These are phyloP conservation scores for Seiridium unicorne DNA, from an alignment of 2,329 filamentous ascomycete genomes.

Conservation along the genomic window DNA sequence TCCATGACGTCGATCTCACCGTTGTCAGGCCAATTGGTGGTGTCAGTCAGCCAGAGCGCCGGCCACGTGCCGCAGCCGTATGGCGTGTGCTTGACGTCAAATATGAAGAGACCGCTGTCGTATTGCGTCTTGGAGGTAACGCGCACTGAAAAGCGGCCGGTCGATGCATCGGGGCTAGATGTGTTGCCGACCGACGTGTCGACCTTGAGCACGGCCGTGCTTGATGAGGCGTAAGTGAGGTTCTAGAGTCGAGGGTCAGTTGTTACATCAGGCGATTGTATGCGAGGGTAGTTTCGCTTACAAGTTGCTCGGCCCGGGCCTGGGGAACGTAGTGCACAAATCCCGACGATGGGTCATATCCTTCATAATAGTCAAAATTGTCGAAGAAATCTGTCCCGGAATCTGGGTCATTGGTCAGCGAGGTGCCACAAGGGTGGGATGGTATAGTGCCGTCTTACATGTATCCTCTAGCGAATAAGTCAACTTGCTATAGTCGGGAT, in stretches of 20 bases:
- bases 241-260: conserved; percentile 40
- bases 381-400: conserved; percentile 51
- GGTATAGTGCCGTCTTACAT: conserved; percentile 34
- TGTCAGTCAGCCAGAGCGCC: conserved; percentile 64
- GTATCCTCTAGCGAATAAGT: conserved; percentile 48
- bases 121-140: conserved; percentile 61
- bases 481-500: conserved; percentile 47
- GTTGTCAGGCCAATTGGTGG: conserved; percentile 58
- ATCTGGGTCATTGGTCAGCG: conserved; percentile 31
- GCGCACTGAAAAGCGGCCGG: conserved; percentile 62
- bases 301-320: conserved; percentile 37
- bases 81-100: conserved; percentile 63
- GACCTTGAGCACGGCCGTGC: conserved; percentile 56
- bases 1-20: conserved; percentile 67
- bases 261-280: not conserved
- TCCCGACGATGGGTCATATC: conserved; percentile 48
- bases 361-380: conserved; percentile 51
- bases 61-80: conserved; percentile 65
- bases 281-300: conserved; percentile 23
- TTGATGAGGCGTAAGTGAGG: conserved; percentile 57
- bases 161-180: conserved; percentile 48
- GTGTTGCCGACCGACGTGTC: conserved; percentile 55
- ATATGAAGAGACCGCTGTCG: conserved; percentile 64
- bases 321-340: conserved; percentile 54
- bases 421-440: not conserved